Base-by-base conservation (phyloP, 371 early-diverging fungal species). In the Apophysomyces variabilis region DNA sequence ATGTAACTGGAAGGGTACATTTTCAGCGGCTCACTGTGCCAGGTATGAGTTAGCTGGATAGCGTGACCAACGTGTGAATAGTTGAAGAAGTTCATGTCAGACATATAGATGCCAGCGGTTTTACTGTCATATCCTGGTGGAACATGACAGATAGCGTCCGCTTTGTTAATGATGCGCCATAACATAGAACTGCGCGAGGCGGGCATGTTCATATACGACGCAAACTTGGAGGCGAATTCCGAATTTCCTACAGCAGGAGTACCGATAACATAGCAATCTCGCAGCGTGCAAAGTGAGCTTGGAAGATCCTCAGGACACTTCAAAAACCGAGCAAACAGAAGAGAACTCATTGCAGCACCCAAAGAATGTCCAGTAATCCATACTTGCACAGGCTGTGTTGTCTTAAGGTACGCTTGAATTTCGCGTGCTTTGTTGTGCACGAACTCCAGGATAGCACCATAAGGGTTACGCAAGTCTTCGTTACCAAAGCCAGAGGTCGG, bases 301-400 rank as follows among this genome's bases (percentile, higher is more conserved):
- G 72, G 77, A 0, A 75, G 62, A n/a, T 70, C 68, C 14, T 72
- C 70, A 7, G 83, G 71, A 1, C 76, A 73, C 57, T 80, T 72
- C 18, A 83, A 69, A 36, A 75, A 71, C 12, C 85, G 67, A 0
- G 85, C 85, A 76, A 83, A 80, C 4, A 80, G 67, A 26, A 83
- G 60, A 1, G 80, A 75, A 3, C 77, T 73, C 54, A 85, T 61
- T 0, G 83, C 82, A 8, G 80, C 82, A n/a, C 85, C 84, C 8
- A 85, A 62, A 0, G 84, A 85, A 64, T 85, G 84, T 0, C 85
- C 85, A 6, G 83, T 78, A 6, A 85, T 61, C 84, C 84, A 85
- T 3, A 85, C 41, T 38, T 82, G 81, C 32, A 82, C 68, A 21
- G 80, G 82, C 12, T 71, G 65, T 1, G 50, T 64, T 0, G 70